These are phyloP conservation scores for Tricholoma bakamatsutake DNA, from an alignment of 768 basidiomycete genomes.

Conservation along the genomic window DNA sequence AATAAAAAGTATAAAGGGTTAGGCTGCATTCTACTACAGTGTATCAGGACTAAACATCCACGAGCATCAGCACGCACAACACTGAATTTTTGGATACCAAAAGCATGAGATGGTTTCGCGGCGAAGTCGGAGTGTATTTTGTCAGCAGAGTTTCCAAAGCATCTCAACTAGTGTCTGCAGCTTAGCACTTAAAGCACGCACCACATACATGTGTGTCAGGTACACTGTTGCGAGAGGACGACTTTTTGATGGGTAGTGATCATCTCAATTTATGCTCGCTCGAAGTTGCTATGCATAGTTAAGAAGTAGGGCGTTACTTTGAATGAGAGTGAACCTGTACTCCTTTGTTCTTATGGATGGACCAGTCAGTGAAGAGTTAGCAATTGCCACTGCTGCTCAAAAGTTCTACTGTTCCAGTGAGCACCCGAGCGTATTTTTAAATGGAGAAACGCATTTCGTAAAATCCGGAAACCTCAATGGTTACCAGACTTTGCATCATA, in stretches of 20 bases:
- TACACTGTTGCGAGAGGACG: slow-evolving; percentile 13
- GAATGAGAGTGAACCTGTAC: no score
- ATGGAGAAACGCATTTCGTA: no score
- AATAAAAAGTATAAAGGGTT: neutral
- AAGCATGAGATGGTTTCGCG: slow-evolving; percentile 8
- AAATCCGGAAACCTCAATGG: no score
- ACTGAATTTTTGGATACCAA: slow-evolving; percentile 1
- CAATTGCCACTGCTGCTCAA: no score
- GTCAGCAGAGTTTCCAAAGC: slow-evolving; percentile 8
- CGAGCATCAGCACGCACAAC: slow-evolving; percentile 7
- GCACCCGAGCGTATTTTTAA: no score
- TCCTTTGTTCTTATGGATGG: neutral
- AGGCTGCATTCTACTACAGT: neutral
- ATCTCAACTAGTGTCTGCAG: slow-evolving; percentile 3
- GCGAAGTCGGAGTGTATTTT: slow-evolving; percentile 9
- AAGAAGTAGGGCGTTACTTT: neutral
- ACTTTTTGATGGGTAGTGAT: slow-evolving; percentile 15
- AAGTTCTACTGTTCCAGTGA: no score
- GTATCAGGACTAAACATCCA: slow-evolving; percentile 9
- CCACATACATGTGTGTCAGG: slow-evolving; percentile 12
- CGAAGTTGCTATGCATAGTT: slow-evolving; percentile 16
- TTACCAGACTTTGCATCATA: no score
- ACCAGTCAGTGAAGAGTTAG: neutral
- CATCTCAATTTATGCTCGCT: slow-evolving; percentile 16
- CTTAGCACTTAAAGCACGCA: slow-evolving; percentile 13